Evolutionary conservation across 1,284 basidiomycete species (phyloP), one percentile per base, ranked within the genome.

Genomic region (Testicularia cyperi): DNA sequence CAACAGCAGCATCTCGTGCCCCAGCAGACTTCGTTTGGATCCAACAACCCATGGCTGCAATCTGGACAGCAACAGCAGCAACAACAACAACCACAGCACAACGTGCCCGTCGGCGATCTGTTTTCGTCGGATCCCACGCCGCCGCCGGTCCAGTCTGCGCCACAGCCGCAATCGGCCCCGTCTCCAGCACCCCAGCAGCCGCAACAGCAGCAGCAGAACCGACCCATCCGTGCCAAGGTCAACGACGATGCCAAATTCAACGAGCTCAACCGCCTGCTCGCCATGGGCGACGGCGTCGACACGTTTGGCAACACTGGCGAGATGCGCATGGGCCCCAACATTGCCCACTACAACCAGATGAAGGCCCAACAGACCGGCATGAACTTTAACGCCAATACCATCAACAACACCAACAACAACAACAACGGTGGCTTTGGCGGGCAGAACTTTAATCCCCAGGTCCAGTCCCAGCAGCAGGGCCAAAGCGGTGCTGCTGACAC

Each of bases 11-110:
- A 62, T 14, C 34, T 76, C 3, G 70, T 80, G 47, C 78, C 83
- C 6, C 83, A 84, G 60, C 80, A 79, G 16, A 84, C 83, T 2
- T 81, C 81, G 5, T 83, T 83, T 63, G 90, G 91, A 13, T 89
- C 90, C 31, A 97, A 97, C 82, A 97, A 97, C 77, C 92, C 92
- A 0, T 96, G 68, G 68, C 56, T 70, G 23, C 55, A 51, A 27
- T 44, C 38, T 5, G 49, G 46, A 12, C 55, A 47, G 26, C 66
- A 68, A 39, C 63, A 54, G 28, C 67, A 44, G 34, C 65, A 38
- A 20, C 55, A 20, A 38, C 56, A 30, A 24, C 62, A 45, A 29
- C 57, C 25, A 29, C 61, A 56, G 37, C 64, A 52, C 42, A 57
- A 68, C 14, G 69, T 72, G 14, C 69, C 69, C 8, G 64, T 68